These are phyloP conservation scores for Penicillium sp. DNA, from an alignment of 2,329 filamentous ascomycete species.

Conservation along the genomic window DNA sequence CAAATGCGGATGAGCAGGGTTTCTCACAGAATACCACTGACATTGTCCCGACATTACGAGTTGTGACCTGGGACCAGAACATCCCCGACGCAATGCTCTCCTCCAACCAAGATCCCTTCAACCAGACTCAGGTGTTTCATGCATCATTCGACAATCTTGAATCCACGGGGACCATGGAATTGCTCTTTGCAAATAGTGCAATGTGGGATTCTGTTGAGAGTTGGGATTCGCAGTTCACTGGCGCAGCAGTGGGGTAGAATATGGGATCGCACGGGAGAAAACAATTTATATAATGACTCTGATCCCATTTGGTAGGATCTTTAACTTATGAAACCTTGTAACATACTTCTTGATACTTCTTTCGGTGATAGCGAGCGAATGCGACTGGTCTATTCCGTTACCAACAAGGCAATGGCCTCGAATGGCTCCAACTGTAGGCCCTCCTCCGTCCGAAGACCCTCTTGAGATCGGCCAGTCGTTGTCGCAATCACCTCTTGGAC, in stretches of 20 bases:
- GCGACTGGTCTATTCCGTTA: not conserved
- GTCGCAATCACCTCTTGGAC: not conserved
- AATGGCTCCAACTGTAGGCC: not conserved
- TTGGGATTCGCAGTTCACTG: not conserved
- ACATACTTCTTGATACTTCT: not conserved
- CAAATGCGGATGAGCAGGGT: not conserved
- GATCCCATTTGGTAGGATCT: not conserved
- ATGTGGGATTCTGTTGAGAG: conserved; percentile 1
- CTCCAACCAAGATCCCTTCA: not conserved
- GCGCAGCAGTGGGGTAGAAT: not conserved
- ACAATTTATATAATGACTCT: not conserved
- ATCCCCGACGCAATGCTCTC: not conserved
- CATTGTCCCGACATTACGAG: not conserved
- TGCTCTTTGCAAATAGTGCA: not conserved
- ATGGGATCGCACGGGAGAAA: not conserved
- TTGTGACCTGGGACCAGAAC: not conserved
- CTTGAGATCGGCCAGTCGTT: not conserved
- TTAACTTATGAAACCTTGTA: not conserved
- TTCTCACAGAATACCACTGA: not conserved
- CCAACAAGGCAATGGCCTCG: not conserved
- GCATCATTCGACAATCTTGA: not conserved
- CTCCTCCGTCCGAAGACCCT: not conserved
- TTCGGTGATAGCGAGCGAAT: not conserved
- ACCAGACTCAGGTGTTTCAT: not conserved
- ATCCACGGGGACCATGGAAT: not conserved